Conservation (phyloP, 1,284 basidiomycete genomes). For the Calocybe gambosa region DNA sequence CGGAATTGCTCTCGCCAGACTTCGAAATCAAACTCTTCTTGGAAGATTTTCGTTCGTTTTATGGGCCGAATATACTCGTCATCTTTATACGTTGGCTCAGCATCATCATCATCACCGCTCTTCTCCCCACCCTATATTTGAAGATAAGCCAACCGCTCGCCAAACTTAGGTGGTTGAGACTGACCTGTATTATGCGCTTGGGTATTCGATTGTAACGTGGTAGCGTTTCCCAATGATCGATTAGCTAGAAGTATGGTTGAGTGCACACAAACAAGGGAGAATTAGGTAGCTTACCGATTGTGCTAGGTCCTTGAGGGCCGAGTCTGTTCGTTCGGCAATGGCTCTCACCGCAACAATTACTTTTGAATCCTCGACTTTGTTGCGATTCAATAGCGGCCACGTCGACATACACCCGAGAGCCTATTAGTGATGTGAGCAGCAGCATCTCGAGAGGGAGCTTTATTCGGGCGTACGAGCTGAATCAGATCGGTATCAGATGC, state of each 20-base stretch:
- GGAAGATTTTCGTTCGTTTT: constrained; percentile 4
- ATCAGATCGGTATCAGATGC: constrained; percentile 69
- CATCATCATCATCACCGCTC: constrained; percentile 5
- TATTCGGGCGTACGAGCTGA: constrained; percentile 45
- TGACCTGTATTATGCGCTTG: constrained; percentile 51
- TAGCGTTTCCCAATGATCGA: constrained; percentile 71
- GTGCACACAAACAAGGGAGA: neutral
- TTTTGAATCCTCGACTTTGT: constrained; percentile 90
- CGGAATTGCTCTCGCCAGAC: neutral
- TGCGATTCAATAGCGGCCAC: constrained; percentile 86
- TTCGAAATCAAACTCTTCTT: neutral
- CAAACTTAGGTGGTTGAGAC: neutral
- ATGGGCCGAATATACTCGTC: constrained; percentile 7
- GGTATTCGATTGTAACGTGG: constrained; percentile 83
- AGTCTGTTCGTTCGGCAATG: constrained; percentile 52
- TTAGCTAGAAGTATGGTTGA: constrained; percentile 37
- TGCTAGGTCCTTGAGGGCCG: constrained; percentile 48
- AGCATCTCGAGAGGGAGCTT: neutral
- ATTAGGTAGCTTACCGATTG: constrained; percentile 41
- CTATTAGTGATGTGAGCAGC: constrained; percentile 30
- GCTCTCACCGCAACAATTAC: constrained; percentile 64
- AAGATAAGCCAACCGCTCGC: neutral
- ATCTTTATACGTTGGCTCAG: neutral
- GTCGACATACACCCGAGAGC: constrained; percentile 66
- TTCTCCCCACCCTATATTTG: constrained; percentile 18